phyloP scores from a whole-genome alignment of 2,329 filamentous ascomycete species.

The Bipolaris victoriae region DNA sequence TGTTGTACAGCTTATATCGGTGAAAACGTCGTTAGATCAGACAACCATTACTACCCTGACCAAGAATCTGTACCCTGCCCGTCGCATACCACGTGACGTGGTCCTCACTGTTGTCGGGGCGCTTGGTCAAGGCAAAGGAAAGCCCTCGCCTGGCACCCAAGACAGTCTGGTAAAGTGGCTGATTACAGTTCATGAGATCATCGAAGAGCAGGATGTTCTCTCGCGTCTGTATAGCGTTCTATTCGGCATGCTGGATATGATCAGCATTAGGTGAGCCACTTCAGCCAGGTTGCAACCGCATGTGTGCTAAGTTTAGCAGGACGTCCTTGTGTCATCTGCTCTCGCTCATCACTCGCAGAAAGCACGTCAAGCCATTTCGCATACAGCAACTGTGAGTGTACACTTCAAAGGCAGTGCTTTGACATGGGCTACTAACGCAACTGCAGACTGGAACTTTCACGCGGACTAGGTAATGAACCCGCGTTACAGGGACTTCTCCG shows the following conservation, averaged over 20 bases:
- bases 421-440: constrained; percentile 28
- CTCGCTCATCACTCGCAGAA: constrained; percentile 77
- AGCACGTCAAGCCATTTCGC: constrained; percentile 81
- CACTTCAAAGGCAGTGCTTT: not conserved
- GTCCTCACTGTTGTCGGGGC: constrained; percentile 72
- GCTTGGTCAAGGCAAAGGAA: constrained; percentile 78
- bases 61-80: constrained; percentile 77
- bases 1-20: constrained; percentile 70
- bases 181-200: constrained; percentile 73
- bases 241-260: constrained; percentile 82
- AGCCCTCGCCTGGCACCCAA: constrained; percentile 74
- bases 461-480: constrained; percentile 67
- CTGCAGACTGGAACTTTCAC: constrained; percentile 55
- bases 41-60: constrained; percentile 71
- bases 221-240: constrained; percentile 75
- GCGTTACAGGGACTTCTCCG: constrained; percentile 74
- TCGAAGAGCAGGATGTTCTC: constrained; percentile 68
- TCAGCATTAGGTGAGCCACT: constrained; percentile 67
- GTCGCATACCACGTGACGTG: constrained; percentile 64
- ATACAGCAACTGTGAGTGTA: constrained; percentile 69
- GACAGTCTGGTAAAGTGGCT: constrained; percentile 77
- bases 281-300: constrained; percentile 7
- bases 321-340: constrained; percentile 73
- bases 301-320: constrained; percentile 40
- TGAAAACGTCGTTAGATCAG: constrained; percentile 75